Evolutionary conservation across 371 early-diverging fungal species (phyloP), one percentile per base, ranked within the genome.

Genomic region (Apophysomyces ossiformis): DNA sequence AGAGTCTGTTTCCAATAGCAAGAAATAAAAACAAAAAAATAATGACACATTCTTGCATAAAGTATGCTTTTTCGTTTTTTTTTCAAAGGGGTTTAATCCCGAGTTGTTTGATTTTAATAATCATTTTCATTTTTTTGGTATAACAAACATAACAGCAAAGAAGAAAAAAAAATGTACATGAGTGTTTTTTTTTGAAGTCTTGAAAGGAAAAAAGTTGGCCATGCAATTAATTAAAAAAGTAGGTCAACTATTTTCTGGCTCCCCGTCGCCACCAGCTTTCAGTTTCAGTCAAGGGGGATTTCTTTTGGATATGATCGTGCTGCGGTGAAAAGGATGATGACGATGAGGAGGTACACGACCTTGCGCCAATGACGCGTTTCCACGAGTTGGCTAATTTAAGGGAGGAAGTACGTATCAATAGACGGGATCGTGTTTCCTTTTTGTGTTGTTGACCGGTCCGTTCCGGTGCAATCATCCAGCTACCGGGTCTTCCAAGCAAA

Each of bases 1-100:
- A 67, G 78, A 76, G 63, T 81, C 64, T 57, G 57, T 81, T 61
- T 71, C 73, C 50, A 73, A 81, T 63, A 72, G 78, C 38, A 81
- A 81, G 75, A 76, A 77, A 36, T 36, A 65, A 57, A 32, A 43
- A 59, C 58, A 64, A 43, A 18, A 16, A 57, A 36, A 35, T 57
- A 11, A 5, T 26, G 32, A 26, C 32, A 26, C 3, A 26, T 26
- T 26, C 32, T 26, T 26, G 32, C 32, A 26, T 26, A 26, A 3
- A 26, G 3, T 26, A 26, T 26, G 32, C 32, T 26, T 26, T 26
- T 26, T 26, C 32, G 32, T 26, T 26, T 26, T 26, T 26, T 26
- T 26, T 26, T 26, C 32, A 26, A 58, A 56, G 58, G 47, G 12
- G 39, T 3, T 26, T 26, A 26, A 26, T 26, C 32, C 32, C 32